Evolutionary conservation across 2,329 filamentous ascomycete species (phyloP), one percentile per base, ranked within the genome.

Genomic region (Sarocladium brachiariae): DNA sequence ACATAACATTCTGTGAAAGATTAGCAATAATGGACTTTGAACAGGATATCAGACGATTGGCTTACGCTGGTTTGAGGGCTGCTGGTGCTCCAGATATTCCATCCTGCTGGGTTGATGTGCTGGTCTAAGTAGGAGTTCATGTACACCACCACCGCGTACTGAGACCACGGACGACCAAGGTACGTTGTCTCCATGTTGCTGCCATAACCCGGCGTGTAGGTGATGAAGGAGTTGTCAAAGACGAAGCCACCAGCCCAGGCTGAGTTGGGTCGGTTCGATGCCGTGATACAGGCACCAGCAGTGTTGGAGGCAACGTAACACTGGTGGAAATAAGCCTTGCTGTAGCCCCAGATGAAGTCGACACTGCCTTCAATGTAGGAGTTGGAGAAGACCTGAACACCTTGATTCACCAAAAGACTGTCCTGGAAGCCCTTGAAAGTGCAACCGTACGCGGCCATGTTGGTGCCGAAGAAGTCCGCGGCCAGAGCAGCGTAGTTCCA

Each of bases 61-160:
- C 39, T 57, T 61, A 52, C 72, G 69, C 80, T 80, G 81, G 39
- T 70, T 56, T 24, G 59, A 58, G 81, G 81, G 81, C 2, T 81
- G 79, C 2, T 74, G 69, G 18, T 67, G 48, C 57, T 80, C 83
- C 61, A 86, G 68, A 21, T 81, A 72, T 43, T 14, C 39, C 39
- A 43, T 4, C 39, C 39, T 6, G 21, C 39, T n/a, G 8, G 67
- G 70, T 61, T 23, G 14, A 43, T 43, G 21, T 43, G 39, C 21
- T 43, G 21, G 23, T 43, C 39, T 11, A 86, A 65, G 18, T 62
- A 59, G 1, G 74, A 76, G 50, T 70, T 60, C 58, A 76, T 72
- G 62, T 73, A 73, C n/a, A 73, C 67, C 4, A 75, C 73, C 3
- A 72, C 67, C 1, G 73, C 65, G 50, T 69, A 73, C 16, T 66